A percentile compares a stretch with the other conserved stretches of the same genome.
phyloP scores from a whole-genome alignment of 768 basidiomycete genomes.

The Lactarius sanguifluus region DNA sequence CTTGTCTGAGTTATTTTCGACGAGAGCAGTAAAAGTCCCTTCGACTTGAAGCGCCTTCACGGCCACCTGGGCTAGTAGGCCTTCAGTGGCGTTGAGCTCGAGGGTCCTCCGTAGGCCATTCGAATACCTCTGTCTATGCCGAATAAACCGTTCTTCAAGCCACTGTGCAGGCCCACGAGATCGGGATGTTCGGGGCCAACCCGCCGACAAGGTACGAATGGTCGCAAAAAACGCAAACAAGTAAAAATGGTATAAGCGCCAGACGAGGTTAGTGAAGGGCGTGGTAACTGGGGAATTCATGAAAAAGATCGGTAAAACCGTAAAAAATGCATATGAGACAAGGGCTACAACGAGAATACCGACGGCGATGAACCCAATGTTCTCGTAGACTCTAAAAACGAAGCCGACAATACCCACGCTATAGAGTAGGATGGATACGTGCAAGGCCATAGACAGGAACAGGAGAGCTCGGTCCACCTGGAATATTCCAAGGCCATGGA shows the following conservation, averaged over 20 bases:
- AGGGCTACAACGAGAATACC: fast-evolving
- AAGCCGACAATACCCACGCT: background rate
- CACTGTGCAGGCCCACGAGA: background rate
- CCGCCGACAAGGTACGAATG: background rate
- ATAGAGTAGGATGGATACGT: conserved; percentile 1
- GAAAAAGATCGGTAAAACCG: background rate
- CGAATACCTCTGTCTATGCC: background rate
- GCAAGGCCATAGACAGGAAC: background rate
- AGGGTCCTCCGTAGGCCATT: background rate
- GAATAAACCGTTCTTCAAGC: background rate
- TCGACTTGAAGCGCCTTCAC: background rate
- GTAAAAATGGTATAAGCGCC: background rate
- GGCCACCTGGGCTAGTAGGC: background rate
- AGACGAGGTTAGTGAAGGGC: background rate
- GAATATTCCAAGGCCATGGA: background rate
- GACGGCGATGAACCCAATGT: fast-evolving
- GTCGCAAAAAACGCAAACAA: background rate
- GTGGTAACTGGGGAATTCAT: background rate
- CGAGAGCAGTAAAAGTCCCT: background rate
- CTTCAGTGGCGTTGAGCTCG: background rate
- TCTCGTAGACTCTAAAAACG: fast-evolving
- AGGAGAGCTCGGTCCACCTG: background rate
- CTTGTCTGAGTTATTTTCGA: background rate
- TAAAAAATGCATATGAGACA: fast-evolving
- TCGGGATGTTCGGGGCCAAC: background rate